Conservation (phyloP, 2,329 filamentous ascomycete genomes). For the Aspergillus hiratsukae region DNA sequence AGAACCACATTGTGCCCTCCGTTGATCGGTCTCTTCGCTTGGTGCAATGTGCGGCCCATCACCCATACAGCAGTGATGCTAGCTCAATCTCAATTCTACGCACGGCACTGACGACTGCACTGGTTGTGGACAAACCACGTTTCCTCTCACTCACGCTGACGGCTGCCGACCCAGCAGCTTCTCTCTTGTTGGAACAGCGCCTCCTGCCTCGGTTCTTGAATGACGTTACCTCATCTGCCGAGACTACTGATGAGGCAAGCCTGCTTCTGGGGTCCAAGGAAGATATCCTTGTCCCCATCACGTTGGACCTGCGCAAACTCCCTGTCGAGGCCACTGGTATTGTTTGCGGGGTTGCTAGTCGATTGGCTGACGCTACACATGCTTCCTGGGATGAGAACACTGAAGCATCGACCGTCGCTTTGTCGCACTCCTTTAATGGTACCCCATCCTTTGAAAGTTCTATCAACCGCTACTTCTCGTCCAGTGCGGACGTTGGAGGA, state of each 20-base stretch:
- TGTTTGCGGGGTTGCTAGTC: slow-evolving; percentile 85
- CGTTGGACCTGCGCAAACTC: slow-evolving; percentile 74
- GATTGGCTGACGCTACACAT: slow-evolving; percentile 68
- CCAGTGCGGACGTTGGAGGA: slow-evolving; percentile 12
- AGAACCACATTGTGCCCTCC: slow-evolving; percentile 67
- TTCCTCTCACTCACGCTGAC: slow-evolving; percentile 47
- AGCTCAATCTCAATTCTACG: slow-evolving; percentile 38
- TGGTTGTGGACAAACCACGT: slow-evolving; percentile 41
- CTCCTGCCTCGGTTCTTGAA: slow-evolving; percentile 64
- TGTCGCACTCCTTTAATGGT: slow-evolving; percentile 14
- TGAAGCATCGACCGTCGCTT: slow-evolving; percentile 13
- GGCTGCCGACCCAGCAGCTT: slow-evolving; percentile 42
- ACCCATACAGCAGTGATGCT: slow-evolving; percentile 38
- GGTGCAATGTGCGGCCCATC: slow-evolving; percentile 72
- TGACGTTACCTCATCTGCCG: slow-evolving; percentile 43
- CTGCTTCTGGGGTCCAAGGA: slow-evolving; percentile 69
- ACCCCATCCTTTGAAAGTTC: slow-evolving; percentile 12
- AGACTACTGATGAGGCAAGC: slow-evolving; percentile 48
- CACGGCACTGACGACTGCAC: slow-evolving; percentile 33
- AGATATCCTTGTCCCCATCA: slow-evolving; percentile 75
- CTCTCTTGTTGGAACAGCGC: slow-evolving; percentile 42
- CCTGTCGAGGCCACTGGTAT: slow-evolving; percentile 90
- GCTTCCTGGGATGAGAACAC: slow-evolving; percentile 35
- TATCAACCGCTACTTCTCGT: slow-evolving; percentile 8
- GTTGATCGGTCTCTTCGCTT: slow-evolving; percentile 66